Evolutionary conservation across 2,329 filamentous ascomycete species (phyloP), one percentile per base, ranked within the genome.

Genomic region (Aspergillus sp.): DNA sequence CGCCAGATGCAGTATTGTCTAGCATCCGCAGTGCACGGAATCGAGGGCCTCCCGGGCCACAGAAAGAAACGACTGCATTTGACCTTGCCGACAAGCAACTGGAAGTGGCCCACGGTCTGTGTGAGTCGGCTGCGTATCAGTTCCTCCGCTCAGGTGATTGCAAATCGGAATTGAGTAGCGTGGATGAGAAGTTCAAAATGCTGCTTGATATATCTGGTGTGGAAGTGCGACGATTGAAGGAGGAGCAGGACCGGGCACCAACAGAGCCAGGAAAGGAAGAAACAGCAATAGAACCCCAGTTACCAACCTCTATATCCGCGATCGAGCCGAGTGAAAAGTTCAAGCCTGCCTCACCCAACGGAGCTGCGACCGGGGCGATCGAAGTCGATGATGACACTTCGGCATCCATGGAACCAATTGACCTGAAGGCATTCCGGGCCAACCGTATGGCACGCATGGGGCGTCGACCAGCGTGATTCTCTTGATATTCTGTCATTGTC

Each of bases 91-190:
- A 95, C 63, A 86, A 85, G 62, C 80, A 81, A 1, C 74, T 96
- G 22, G 90, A 95, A 62, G 80, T 81, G 53, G 86, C 88, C 4
- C 89, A 95, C 65, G 79, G 78, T 48, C 80, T 90, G 58, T 94
- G 88, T 64, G 90, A 96, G 70, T 83, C 84, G 46, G 90, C 86
- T 2, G 90, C 90, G 0, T 90, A 95, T 62, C 88, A 94, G 60
- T 89, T 93, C 52, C 75, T 96, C n/a, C 82, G 90, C 20, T 86
- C 90, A 46, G 90, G 90, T 9, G 85, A 93, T 60, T 95, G 90
- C 67, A 78, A 75, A n/a, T 78, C 81, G 15, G 88, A 95, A 65
- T 78, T 95, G 35, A 74, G 76, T 22, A 84, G 82, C 42, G 85
- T 90, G 46, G 80, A 83, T 60, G 74, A 76, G 49, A 80, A 82